Percentiles rank a stretch among this genome's conserved stretches.
These are phyloP conservation scores for Apium graveolens DNA, from an alignment of 129 eudicot species.

Conservation along the genomic window DNA sequence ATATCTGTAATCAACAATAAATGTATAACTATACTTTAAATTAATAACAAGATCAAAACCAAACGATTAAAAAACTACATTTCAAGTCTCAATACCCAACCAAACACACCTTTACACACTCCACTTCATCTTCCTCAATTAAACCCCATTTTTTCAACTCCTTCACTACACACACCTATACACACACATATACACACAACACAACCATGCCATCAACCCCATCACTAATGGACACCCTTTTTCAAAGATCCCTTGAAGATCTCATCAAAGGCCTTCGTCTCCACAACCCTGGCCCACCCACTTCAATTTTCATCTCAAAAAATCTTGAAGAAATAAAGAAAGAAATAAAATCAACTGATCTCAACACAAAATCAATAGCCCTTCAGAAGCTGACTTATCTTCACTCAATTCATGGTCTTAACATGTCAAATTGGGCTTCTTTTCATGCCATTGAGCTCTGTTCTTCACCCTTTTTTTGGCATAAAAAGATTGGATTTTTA, in stretches of 20 bases:
- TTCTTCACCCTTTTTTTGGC: constrained; percentile 42
- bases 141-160: neutral
- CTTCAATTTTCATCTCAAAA: constrained; percentile 53
- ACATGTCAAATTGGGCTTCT: constrained; percentile 71
- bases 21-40: too few species aligned
- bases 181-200: neutral
- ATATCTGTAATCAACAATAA: too few species aligned
- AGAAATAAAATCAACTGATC: constrained; percentile 70
- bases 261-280: constrained; percentile 78
- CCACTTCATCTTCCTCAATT: neutral
- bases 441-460: constrained; percentile 78
- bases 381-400: constrained; percentile 83
- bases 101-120: neutral
- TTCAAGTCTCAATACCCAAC: neutral
- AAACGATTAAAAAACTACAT: too few species aligned
- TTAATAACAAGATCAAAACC: too few species aligned
- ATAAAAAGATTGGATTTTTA: constrained; percentile 56
- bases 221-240: constrained; percentile 71
- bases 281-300: constrained; percentile 31
- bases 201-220: constrained; percentile 31
- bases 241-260: constrained; percentile 72
- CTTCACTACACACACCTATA: neutral
- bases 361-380: constrained; percentile 62
- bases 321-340: constrained; percentile 69
- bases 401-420: constrained; percentile 53